Percentiles rank a stretch among this genome's conserved stretches.
Evolutionary conservation across 2,329 filamentous ascomycete genomes (phyloP).

Genomic region (Aspergillus hiratsukae): DNA sequence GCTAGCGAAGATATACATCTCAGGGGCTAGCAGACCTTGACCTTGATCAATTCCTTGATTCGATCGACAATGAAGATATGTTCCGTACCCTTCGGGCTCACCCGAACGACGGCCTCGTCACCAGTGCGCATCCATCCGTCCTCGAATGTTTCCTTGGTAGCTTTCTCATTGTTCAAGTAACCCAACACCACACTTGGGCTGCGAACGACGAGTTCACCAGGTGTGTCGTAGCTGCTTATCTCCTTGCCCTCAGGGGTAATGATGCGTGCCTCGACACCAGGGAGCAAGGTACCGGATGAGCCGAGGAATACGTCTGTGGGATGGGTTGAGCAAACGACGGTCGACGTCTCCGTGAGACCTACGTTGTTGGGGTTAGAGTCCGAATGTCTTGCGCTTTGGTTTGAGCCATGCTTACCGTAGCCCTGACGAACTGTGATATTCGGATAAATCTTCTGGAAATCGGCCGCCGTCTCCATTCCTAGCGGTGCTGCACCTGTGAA

Average conservation of each 20-base stretch:
- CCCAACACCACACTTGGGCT: conserved; percentile 73
- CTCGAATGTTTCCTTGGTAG: conserved; percentile 74
- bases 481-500: conserved; percentile 77
- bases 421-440: conserved; percentile 64
- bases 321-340: conserved; percentile 59
- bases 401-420: conserved; percentile 51
- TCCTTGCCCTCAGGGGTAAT: conserved; percentile 65
- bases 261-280: conserved; percentile 61
- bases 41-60: conserved; percentile 73
- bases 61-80: conserved; percentile 83
- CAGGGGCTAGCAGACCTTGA: conserved; percentile 52
- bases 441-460: conserved; percentile 59
- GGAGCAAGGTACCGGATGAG: conserved; percentile 66
- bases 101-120: conserved; percentile 71
- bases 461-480: conserved; percentile 65
- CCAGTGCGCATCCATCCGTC: conserved; percentile 81
- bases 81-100: conserved; percentile 63
- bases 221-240: conserved; percentile 65
- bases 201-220: conserved; percentile 76
- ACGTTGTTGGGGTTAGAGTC: conserved; percentile 2
- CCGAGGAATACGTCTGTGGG: conserved; percentile 63
- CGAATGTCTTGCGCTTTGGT: background rate
- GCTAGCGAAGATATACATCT: conserved; percentile 35
- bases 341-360: conserved; percentile 73
- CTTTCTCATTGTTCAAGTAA: conserved; percentile 81